These are phyloP conservation scores for Protoeuglena noctilucae DNA, from an alignment of 139 green algal species.

Conservation along the genomic window DNA sequence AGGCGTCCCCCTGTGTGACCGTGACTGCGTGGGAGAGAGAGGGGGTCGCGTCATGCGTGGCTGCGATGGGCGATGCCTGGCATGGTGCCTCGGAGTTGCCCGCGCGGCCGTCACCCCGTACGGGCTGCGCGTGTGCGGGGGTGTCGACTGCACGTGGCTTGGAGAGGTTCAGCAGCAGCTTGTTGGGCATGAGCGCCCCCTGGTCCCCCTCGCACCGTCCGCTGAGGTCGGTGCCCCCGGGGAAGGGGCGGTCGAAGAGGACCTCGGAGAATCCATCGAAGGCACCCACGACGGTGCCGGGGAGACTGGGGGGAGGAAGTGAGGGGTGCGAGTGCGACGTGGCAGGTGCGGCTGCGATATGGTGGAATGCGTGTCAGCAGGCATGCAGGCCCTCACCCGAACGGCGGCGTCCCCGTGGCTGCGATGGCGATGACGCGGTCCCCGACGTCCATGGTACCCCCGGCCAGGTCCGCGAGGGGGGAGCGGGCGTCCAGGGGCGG, in stretches of 20 bases:
- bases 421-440: slow-evolving; percentile 50
- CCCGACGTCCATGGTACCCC: slow-evolving; percentile 59
- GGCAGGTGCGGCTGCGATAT: background rate
- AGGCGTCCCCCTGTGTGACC: too few relatives aligned
- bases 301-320: background rate
- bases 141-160: slow-evolving; percentile 2
- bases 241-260: slow-evolving; percentile 40
- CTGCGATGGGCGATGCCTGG: background rate
- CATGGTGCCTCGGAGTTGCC: too few relatives aligned
- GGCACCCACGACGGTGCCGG: slow-evolving; percentile 33
- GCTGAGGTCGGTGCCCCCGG: slow-evolving; percentile 14
- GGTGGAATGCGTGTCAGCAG: slow-evolving; percentile 10
- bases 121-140: background rate
- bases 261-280: slow-evolving; percentile 55
- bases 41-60: background rate
- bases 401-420: slow-evolving; percentile 33
- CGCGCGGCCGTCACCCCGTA: background rate
- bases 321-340: background rate
- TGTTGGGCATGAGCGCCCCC: slow-evolving; percentile 9
- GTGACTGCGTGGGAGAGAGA: background rate
- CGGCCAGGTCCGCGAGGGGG: slow-evolving; percentile 23
- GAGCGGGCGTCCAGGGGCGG: slow-evolving; percentile 25
- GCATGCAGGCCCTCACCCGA: slow-evolving; percentile 49
- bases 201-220: slow-evolving; percentile 3
- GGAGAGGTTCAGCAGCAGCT: slow-evolving; percentile 10